phyloP scores from a whole-genome alignment of 2,329 filamentous ascomycete species.

The Sporothrix phasma region DNA sequence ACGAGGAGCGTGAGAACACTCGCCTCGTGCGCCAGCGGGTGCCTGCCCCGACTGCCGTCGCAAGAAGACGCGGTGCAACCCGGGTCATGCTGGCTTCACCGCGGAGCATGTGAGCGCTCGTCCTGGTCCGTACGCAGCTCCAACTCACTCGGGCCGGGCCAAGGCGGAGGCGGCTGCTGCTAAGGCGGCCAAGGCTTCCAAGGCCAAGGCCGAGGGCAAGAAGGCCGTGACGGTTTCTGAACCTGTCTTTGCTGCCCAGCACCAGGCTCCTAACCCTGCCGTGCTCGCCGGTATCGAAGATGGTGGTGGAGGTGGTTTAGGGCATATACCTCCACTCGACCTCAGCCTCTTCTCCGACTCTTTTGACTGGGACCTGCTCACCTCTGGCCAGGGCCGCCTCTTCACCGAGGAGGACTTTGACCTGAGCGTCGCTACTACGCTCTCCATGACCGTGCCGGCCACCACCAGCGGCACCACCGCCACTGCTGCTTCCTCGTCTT shows the following conservation, averaged over 20 bases:
- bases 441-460: neutral
- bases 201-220: conserved; percentile 16
- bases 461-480: neutral
- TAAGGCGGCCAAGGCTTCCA: conserved; percentile 8
- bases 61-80: conserved; percentile 56
- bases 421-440: conserved; percentile 5
- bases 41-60: conserved; percentile 52
- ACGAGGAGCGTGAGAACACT: conserved; percentile 57
- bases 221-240: conserved; percentile 3
- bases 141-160: conserved; percentile 14
- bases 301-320: neutral
- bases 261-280: neutral
- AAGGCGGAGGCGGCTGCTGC: conserved; percentile 10
- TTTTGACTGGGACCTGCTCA: conserved; percentile 14
- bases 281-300: conserved; percentile 5
- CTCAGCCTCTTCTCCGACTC: conserved; percentile 8
- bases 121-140: conserved; percentile 10
- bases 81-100: conserved; percentile 38
- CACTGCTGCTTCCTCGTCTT: neutral
- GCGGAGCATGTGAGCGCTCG: conserved; percentile 4
- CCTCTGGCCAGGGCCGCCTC: neutral
- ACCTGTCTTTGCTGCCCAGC: conserved; percentile 1
- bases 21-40: conserved; percentile 59
- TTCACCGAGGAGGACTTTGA: conserved; percentile 14
- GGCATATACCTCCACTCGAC: neutral